Conservation (phyloP, 345 rosid genomes). For the Dipteronia sinensis region DNA sequence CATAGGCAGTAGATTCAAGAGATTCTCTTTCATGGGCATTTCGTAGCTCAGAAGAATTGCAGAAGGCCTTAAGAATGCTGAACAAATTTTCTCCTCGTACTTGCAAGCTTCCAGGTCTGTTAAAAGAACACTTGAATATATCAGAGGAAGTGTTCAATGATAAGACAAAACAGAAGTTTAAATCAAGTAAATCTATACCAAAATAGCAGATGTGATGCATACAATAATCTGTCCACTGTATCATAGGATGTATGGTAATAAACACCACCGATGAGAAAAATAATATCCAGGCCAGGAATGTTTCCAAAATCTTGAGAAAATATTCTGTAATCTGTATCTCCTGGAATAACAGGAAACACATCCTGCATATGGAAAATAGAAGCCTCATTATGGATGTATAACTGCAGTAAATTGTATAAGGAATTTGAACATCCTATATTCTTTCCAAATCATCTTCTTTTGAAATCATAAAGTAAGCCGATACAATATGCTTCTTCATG, state of each 20-base stretch:
- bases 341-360: slow-evolving; percentile 87
- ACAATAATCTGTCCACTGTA: slow-evolving; percentile 94
- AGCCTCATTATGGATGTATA: neutral
- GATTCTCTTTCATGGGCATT: slow-evolving; percentile 59
- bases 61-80: slow-evolving; percentile 70
- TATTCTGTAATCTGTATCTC: slow-evolving; percentile 95
- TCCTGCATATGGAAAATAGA: slow-evolving; percentile 51
- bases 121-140: slow-evolving; percentile 30
- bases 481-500: neutral
- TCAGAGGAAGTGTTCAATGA: slow-evolving; percentile 37
- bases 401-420: neutral
- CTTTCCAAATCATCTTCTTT: neutral
- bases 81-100: slow-evolving; percentile 95
- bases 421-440: neutral
- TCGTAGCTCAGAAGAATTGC: slow-evolving; percentile 74
- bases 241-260: slow-evolving; percentile 96
- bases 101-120: slow-evolving; percentile 99
- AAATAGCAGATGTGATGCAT: slow-evolving; percentile 65
- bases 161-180: slow-evolving; percentile 21
- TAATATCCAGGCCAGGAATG: slow-evolving; percentile 96
- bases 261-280: slow-evolving; percentile 95
- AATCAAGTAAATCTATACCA: slow-evolving; percentile 48
- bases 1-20: slow-evolving; percentile 36
- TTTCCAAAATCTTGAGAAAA: slow-evolving; percentile 87
- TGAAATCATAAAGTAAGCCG: neutral